Evolutionary conservation across 2,329 filamentous ascomycete species (phyloP).

Genomic region (Rugonectria rugulosa): DNA sequence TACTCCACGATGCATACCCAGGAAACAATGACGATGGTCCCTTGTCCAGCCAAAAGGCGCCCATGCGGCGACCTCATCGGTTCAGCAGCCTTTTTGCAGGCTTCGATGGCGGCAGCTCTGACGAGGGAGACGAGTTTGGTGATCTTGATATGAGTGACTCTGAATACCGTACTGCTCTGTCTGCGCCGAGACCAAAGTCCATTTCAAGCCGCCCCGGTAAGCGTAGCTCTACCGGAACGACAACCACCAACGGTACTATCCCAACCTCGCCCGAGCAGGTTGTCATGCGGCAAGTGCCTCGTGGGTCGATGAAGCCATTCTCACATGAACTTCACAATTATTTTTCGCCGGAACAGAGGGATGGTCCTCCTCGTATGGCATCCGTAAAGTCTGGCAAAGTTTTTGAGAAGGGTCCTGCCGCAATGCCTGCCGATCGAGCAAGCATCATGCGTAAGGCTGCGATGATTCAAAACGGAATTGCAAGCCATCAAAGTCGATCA

Average conservation of each 20-base stretch:
- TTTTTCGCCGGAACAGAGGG: constrained; percentile 48
- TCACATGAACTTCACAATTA: constrained; percentile 56
- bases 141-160: constrained; percentile 70
- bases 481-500: constrained; percentile 69
- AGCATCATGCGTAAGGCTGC: constrained; percentile 78
- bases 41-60: constrained; percentile 65
- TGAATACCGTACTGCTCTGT: constrained; percentile 72
- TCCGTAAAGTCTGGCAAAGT: constrained; percentile 45
- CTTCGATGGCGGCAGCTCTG: constrained; percentile 76
- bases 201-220: constrained; percentile 49
- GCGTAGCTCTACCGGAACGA: constrained; percentile 47
- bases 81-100: constrained; percentile 88
- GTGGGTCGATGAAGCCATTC: constrained; percentile 44
- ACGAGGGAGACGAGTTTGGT: constrained; percentile 69
- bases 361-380: constrained; percentile 32
- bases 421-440: constrained; percentile 53
- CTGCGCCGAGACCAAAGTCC: constrained; percentile 64
- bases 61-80: constrained; percentile 73
- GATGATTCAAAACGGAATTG: constrained; percentile 81
- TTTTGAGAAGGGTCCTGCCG: constrained; percentile 48
- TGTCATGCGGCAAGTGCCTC: constrained; percentile 38
- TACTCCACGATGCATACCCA: constrained; percentile 70
- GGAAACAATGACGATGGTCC: constrained; percentile 84
- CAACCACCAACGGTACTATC: constrained; percentile 41
- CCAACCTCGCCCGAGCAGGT: constrained; percentile 55